Conservation (phyloP, 2,329 filamentous ascomycete species). For the Botrytis aclada region DNA sequence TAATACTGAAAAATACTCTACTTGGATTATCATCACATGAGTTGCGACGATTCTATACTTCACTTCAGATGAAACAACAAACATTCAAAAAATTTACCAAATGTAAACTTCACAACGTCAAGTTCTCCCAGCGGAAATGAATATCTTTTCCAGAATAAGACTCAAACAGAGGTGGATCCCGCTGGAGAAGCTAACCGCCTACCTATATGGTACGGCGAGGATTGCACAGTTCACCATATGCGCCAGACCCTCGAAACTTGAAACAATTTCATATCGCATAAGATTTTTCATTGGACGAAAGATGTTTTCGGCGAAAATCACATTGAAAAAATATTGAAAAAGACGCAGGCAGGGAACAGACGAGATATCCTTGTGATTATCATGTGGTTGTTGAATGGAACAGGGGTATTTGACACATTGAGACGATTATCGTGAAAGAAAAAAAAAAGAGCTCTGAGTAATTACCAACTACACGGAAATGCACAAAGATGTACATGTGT, state of each 20-base stretch:
- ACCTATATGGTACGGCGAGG: not conserved
- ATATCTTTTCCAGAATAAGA: not conserved
- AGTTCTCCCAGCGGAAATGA: not conserved
- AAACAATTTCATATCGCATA: not conserved
- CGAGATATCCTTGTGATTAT: not conserved
- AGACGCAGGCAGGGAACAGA: not conserved
- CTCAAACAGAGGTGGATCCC: not conserved
- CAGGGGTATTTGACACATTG: not conserved
- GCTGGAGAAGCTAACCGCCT: not conserved
- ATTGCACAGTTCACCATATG: not conserved
- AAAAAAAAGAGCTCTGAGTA: not conserved
- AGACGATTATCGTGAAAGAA: too few relatives aligned
- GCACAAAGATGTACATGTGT: not conserved
- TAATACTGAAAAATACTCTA: not conserved
- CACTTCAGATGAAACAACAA: not conserved
- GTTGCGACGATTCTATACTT: not conserved
- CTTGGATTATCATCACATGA: not conserved
- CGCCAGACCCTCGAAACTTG: not conserved
- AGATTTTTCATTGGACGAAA: not conserved
- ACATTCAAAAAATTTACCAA: not conserved
- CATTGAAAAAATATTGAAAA: not conserved
- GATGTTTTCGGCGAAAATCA: too few relatives aligned
- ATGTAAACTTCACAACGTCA: not conserved
- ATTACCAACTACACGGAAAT: not conserved
- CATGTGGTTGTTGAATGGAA: not conserved